Evolutionary conservation across 257 asterid genomes (phyloP), one percentile per base, ranked within the genome.

Genomic region (Phtheirospermum japonicum): DNA sequence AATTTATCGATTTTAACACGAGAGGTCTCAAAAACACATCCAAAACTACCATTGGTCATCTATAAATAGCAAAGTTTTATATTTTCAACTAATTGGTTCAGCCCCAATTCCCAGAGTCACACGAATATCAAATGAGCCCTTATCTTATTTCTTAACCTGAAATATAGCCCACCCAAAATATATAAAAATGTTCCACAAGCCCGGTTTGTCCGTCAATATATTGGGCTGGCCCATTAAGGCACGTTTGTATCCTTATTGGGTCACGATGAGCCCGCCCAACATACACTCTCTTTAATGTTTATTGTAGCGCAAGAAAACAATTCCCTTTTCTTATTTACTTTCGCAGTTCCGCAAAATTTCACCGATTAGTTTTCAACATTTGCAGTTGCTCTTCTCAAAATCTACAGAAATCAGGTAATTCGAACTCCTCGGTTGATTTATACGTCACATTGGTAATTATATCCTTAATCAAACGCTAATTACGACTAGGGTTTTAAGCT

Each of bases 261-360:
- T 4, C 31, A 18, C 13, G 12, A 42, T 18, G 48, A 31, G 55
- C 50, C 59, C 26, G 14, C 63, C 64, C 52, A 58, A 13, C 12
- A 18, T 3, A 9, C 26, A 43, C 18, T 30, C 8, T n/a, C 4
- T 36, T 13, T 13, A 50, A 0, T 50, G 10, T 70, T 67, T 57
- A 66, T 67, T 71, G 76, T 49, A 39, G 76, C 56, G 30, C 76
- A 75, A 62, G 80, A 70, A 75, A 70, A 40, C 69, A 8, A 48
- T 17, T 43, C n/a, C 40, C 8, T n/a, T 28, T 68, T 17, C 57
- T 13, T 30, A 50, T 58, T 5, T 19, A 30, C 58, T 26, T 28
- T 49, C 17, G 31, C 13, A 9, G 6, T 46, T 23, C 32, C 50
- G 14, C 51, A 14, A 32, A 33, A 7, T 14, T 60, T 28, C 37